These are phyloP conservation scores for Penicillium egyptiacum DNA, from an alignment of 495 filamentous ascomycete species.

Conservation along the genomic window DNA sequence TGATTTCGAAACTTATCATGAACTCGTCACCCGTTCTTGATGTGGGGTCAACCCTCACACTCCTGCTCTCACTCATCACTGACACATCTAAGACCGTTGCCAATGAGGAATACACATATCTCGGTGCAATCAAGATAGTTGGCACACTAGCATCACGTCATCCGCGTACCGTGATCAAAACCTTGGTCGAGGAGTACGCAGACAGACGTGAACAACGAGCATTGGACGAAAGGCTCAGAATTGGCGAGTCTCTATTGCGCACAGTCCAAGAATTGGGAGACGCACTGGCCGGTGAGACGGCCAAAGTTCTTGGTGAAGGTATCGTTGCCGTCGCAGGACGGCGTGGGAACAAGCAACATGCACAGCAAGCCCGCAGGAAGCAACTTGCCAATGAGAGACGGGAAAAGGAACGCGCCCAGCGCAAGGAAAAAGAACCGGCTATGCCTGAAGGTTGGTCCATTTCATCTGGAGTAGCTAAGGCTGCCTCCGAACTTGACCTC, in stretches of 20 bases:
- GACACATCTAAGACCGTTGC: slow-evolving; percentile 43
- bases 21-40: slow-evolving; percentile 65
- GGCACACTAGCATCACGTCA: slow-evolving; percentile 64
- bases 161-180: slow-evolving; percentile 61
- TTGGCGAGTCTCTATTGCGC: slow-evolving; percentile 71
- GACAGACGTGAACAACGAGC: slow-evolving; percentile 57
- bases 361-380: slow-evolving; percentile 53
- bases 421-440: slow-evolving; percentile 28
- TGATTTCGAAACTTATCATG: slow-evolving; percentile 64
- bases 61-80: slow-evolving; percentile 65
- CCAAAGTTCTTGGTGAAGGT: slow-evolving; percentile 56
- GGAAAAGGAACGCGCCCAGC: slow-evolving; percentile 45
- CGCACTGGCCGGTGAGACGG: slow-evolving; percentile 58
- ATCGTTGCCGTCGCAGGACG: slow-evolving; percentile 68
- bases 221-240: slow-evolving; percentile 66
- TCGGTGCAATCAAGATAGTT: slow-evolving; percentile 68
- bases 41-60: slow-evolving; percentile 63
- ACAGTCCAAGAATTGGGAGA: slow-evolving; percentile 66
- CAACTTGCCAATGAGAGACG: slow-evolving; percentile 49
- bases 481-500: slow-evolving; percentile 3
- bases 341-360: slow-evolving; percentile 53
- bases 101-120: slow-evolving; percentile 72
- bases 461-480: slow-evolving; percentile 18
- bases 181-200: slow-evolving; percentile 68
- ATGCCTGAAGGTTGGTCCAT: slow-evolving; percentile 38